Base-by-base conservation (phyloP, 2,329 filamentous ascomycete species). In the Colletotrichum liriopes region DNA sequence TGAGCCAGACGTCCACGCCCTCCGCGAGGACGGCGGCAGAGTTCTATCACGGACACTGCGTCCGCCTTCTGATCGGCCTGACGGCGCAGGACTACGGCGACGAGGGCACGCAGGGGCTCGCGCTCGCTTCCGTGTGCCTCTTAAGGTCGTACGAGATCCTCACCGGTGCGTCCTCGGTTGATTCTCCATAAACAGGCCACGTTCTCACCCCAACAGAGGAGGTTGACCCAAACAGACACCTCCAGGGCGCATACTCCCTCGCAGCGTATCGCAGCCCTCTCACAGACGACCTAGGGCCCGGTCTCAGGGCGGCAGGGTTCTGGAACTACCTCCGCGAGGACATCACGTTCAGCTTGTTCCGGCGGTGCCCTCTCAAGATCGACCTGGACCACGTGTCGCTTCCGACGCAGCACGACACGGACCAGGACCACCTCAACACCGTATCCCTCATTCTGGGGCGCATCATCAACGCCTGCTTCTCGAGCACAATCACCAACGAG, bases 251-350 rank as follows among this genome's bases (percentile, higher is more conserved):
- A 0, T 87, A 84, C 66, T 85, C 85, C 0, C 77, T 86, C n/a
- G 80, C 82, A 1, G 82, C 81, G 1, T 76, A 78, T 5, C 76
- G 77, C 9, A 76, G 43, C 65, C 67, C 77, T 1, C 67, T 76
- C 8, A 72, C 77, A 0, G 77, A 75, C 3, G 72, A 77, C 0
- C 51, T 76, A 1, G 74, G 76, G 0, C 70, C 77, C 3, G 79
- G 79, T 0, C 74, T 87, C 0, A 73, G 82, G 2, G 79, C 79
- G 4, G 82, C 85, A 1, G 85, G 85, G 0, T 85, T 85, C 66
- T 88, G 85, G 86, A 88, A 88, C 71, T 87, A 87, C 65, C 79
- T 88, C 0, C 81, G 86, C 1, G 85, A 88, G 75, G 85, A 88
- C 47, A 87, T 88, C n/a, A 87, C 86, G 0, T 85, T 87, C n/a